phyloP scores from a whole-genome alignment of 768 basidiomycete genomes.

The Leccinum variicolor region DNA sequence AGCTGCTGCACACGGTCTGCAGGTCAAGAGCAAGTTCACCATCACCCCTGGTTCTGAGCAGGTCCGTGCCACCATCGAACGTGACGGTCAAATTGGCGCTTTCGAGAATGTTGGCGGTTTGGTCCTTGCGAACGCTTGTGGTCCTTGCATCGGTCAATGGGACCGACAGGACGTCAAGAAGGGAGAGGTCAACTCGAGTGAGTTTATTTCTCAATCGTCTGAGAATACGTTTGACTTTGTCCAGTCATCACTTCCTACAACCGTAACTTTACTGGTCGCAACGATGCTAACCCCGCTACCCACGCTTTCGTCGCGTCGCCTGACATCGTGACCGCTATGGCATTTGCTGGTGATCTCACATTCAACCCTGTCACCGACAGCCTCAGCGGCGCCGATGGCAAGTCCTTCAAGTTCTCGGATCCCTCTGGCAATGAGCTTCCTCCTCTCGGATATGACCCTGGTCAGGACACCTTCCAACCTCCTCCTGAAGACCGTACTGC shows the following conservation, averaged over 20 bases:
- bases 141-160: slow-evolving; percentile 99
- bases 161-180: slow-evolving; percentile 95
- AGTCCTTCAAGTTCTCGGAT: slow-evolving; percentile 94
- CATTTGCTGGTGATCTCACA: slow-evolving; percentile 88
- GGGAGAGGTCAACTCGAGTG: slow-evolving; percentile 95
- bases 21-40: slow-evolving; percentile 91
- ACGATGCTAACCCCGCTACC: slow-evolving; percentile 98
- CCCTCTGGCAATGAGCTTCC: slow-evolving; percentile 92
- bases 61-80: slow-evolving; percentile 94
- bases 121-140: slow-evolving; percentile 97
- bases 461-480: slow-evolving; percentile 95
- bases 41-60: slow-evolving; percentile 99
- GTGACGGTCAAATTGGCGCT: slow-evolving; percentile 88
- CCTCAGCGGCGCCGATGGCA: slow-evolving; percentile 83
- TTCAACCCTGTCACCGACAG: slow-evolving; percentile 97
- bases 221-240: background rate
- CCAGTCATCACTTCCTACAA: slow-evolving; percentile 98
- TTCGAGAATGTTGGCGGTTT: slow-evolving; percentile 89
- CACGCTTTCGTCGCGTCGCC: slow-evolving; percentile 95
- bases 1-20: slow-evolving; percentile 82
- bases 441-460: slow-evolving; percentile 93
- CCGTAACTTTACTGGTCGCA: slow-evolving; percentile 99
- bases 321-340: slow-evolving; percentile 94
- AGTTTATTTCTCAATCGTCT: slow-evolving; percentile 26
- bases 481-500: slow-evolving; percentile 82